phyloP scores from a whole-genome alignment of 2,329 filamentous ascomycete genomes.

The Fusarium falciforme region DNA sequence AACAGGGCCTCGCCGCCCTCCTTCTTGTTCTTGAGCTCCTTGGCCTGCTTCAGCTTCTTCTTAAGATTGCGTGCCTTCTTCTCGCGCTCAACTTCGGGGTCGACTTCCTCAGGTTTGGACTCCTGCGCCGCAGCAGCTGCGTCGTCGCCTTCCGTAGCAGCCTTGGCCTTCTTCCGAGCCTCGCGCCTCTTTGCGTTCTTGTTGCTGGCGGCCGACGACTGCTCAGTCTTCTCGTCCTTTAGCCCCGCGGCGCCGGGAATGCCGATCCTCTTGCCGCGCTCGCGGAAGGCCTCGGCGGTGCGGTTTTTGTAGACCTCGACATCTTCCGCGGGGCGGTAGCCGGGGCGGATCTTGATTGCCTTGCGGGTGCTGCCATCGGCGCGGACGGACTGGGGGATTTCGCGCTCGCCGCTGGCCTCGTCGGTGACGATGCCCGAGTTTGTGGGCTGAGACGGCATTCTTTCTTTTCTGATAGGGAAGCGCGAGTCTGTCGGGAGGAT shows the following conservation, averaged over 20 bases:
- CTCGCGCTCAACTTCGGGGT: slow-evolving; percentile 82
- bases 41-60: slow-evolving; percentile 95
- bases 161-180: slow-evolving; percentile 66
- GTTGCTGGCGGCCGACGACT: slow-evolving; percentile 67
- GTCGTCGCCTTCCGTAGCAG: slow-evolving; percentile 70
- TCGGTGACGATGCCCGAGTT: slow-evolving; percentile 83
- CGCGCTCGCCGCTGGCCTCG: slow-evolving; percentile 79
- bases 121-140: slow-evolving; percentile 50
- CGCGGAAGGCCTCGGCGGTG: slow-evolving; percentile 86
- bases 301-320: slow-evolving; percentile 96
- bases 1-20: slow-evolving; percentile 85
- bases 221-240: slow-evolving; percentile 61
- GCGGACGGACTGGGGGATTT: slow-evolving; percentile 88
- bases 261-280: slow-evolving; percentile 69
- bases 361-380: slow-evolving; percentile 92
- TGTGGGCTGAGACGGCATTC: slow-evolving; percentile 64
- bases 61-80: slow-evolving; percentile 92
- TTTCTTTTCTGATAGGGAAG: background rate
- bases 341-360: slow-evolving; percentile 93
- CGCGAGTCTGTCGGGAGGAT: background rate
- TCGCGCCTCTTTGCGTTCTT: slow-evolving; percentile 87
- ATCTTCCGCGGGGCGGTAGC: slow-evolving; percentile 94
- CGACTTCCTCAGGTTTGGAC: slow-evolving; percentile 58
- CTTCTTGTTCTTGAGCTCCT: slow-evolving; percentile 90
- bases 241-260: slow-evolving; percentile 79